These are phyloP conservation scores for Incumbomyces lentus DNA, from an alignment of 2,329 filamentous ascomycete species.

Conservation along the genomic window DNA sequence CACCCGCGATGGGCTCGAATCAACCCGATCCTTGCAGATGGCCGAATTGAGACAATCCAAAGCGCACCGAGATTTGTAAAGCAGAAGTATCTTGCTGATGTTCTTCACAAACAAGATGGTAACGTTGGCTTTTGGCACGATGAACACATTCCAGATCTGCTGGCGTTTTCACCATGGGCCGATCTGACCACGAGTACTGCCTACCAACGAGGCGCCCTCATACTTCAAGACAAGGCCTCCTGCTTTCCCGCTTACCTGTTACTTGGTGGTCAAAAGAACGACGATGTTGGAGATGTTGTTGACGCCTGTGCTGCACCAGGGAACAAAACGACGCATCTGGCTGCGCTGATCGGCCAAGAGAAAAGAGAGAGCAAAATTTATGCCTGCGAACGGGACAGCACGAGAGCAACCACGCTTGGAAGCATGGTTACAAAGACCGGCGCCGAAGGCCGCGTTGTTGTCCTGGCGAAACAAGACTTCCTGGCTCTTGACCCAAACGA, in stretches of 20 bases:
- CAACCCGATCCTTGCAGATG: conserved; percentile 63
- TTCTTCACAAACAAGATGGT: conserved; percentile 35
- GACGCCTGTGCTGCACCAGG: conserved; percentile 91
- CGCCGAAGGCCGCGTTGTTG: conserved; percentile 53
- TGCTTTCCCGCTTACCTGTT: conserved; percentile 91
- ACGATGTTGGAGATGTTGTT: conserved; percentile 56
- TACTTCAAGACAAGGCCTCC: conserved; percentile 91
- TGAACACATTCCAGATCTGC: conserved; percentile 66
- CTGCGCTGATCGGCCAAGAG: conserved; percentile 52
- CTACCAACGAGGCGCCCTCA: conserved; percentile 67
- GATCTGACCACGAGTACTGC: conserved; percentile 64
- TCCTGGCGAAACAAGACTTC: conserved; percentile 72
- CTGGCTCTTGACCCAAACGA: conserved; percentile 59
- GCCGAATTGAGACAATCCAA: conserved; percentile 61
- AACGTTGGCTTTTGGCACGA: conserved; percentile 55
- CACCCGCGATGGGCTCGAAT: conserved; percentile 90
- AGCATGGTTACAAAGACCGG: conserved; percentile 78
- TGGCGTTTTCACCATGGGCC: conserved; percentile 62
- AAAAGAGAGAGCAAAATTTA: conserved; percentile 41
- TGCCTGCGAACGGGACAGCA: conserved; percentile 68
- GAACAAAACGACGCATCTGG: conserved; percentile 93
- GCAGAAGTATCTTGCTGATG: conserved; percentile 46
- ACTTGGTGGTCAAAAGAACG: conserved; percentile 46
- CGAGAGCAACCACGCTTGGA: conserved; percentile 62
- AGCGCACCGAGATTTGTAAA: conserved; percentile 58